Evolutionary conservation across 176 grass and related monocot genomes (phyloP).

Genomic region (Calamus simplicifolius): DNA sequence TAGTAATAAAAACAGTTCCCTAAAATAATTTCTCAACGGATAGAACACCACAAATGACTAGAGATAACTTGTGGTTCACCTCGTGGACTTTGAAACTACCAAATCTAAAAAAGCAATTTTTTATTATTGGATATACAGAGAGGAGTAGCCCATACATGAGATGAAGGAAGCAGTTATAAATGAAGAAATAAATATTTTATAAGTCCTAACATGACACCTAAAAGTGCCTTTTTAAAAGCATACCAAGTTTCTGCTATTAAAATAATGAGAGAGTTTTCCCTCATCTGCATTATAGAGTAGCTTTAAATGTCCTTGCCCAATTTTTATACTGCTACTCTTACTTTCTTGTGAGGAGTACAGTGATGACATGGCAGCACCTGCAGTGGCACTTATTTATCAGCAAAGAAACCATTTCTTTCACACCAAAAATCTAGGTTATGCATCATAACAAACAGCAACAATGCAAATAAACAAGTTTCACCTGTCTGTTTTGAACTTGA

Average conservation of each 20-base stretch:
- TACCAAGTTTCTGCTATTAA: constrained; percentile 58
- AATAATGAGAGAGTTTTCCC: constrained; percentile 44
- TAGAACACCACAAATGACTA: too few relatives aligned
- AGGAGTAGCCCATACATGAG: too few relatives aligned
- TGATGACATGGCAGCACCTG: constrained; percentile 49
- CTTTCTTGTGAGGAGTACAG: constrained; percentile 46
- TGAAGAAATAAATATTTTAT: background rate
- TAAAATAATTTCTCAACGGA: too few relatives aligned
- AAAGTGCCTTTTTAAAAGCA: background rate
- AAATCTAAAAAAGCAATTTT: too few relatives aligned
- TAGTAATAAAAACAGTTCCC: too few relatives aligned
- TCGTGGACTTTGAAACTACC: too few relatives aligned
- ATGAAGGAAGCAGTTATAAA: too few relatives aligned
- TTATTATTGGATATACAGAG: too few relatives aligned
- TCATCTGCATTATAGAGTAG: constrained; percentile 50
- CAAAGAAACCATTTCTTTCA: background rate
- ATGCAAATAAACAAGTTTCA: constrained; percentile 9
- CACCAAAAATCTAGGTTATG: constrained; percentile 3
- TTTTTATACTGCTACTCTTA: constrained; percentile 36
- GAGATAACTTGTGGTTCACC: too few relatives aligned
- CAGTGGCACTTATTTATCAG: constrained; percentile 5
- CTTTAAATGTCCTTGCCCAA: constrained; percentile 69
- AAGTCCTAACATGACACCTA: constrained; percentile 3
- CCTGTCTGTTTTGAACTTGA: constrained; percentile 60
- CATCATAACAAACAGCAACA: constrained; percentile 3